Conservation (phyloP, 1,139 yeast species). For the Zygosaccharomyces pseudobailii region DNA sequence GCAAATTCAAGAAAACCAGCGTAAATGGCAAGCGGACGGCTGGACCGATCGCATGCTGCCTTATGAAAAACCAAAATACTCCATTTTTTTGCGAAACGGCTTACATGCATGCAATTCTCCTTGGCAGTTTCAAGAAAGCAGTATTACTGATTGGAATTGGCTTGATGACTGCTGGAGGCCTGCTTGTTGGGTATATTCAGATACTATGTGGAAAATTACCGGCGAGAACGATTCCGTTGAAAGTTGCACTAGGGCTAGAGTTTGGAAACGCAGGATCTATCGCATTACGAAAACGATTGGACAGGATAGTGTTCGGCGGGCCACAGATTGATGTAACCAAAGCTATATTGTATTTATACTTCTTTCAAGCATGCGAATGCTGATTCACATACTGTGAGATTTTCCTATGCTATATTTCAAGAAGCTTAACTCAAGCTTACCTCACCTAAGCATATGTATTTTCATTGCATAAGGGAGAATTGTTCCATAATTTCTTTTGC, state of each 20-base stretch:
- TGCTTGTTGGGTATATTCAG: conserved; percentile 25
- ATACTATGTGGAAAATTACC: conserved; percentile 25
- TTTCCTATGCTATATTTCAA: too few species aligned
- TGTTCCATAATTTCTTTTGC: too few species aligned
- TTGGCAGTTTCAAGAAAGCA: conserved; percentile 19
- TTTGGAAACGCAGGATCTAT: conserved; percentile 23
- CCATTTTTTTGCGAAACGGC: conserved; percentile 9
- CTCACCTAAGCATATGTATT: too few species aligned
- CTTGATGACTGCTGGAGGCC: conserved; percentile 30
- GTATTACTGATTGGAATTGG: conserved; percentile 26
- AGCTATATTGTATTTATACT: too few species aligned
- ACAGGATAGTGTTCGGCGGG: too few species aligned
- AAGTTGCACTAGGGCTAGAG: conserved; percentile 27
- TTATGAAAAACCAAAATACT: conserved; percentile 23
- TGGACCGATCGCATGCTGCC: conserved; percentile 27
- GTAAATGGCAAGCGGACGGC: conserved; percentile 27
- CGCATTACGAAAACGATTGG: background rate
- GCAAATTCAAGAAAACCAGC: conserved; percentile 25
- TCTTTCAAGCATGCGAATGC: too few species aligned
- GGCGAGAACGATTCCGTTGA: conserved; percentile 28
- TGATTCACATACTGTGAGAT: too few species aligned
- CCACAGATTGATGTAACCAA: too few species aligned
- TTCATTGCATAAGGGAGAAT: too few species aligned
- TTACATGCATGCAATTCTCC: conserved; percentile 15
- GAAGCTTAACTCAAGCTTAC: too few species aligned